Conservation (phyloP, 371 early-diverging fungal species). For the Sporodiniella umbellata region DNA sequence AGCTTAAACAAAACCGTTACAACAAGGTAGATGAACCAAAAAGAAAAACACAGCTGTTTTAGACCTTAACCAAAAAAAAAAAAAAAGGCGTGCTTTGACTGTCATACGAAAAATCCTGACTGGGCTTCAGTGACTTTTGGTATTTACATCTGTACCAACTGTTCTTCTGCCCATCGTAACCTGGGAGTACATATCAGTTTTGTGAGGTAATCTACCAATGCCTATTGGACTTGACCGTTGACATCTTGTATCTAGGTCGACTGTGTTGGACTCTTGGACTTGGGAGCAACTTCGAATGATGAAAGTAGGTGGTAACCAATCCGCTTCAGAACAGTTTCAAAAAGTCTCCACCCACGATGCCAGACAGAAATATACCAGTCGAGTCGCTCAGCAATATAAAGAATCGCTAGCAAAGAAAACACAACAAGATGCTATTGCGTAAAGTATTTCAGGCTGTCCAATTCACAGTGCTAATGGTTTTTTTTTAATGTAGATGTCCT, state of each 20-base stretch:
- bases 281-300: constrained; percentile 93
- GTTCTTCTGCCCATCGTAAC: constrained; percentile 94
- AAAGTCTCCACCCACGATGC: constrained; percentile 70
- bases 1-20: constrained; percentile 70
- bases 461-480: constrained; percentile 1
- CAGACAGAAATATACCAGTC: constrained; percentile 79
- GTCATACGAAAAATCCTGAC: constrained; percentile 92
- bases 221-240: not conserved
- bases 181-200: constrained; percentile 96
- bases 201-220: constrained; percentile 70
- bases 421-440: constrained; percentile 71
- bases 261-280: constrained; percentile 87
- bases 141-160: constrained; percentile 97
- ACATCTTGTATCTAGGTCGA: constrained; percentile 56
- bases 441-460: no score
- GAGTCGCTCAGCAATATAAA: constrained; percentile 81
- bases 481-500: constrained; percentile 22
- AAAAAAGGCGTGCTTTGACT: constrained; percentile 97
- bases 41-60: not conserved
- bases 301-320: constrained; percentile 87
- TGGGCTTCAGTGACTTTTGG: constrained; percentile 98
- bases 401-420: constrained; percentile 72
- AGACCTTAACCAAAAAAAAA: no score
- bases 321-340: constrained; percentile 79
- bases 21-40: constrained; percentile 65